Percentiles rank a stretch among this genome's conserved stretches.
phyloP scores from a whole-genome alignment of 2,329 filamentous ascomycete genomes.

The Madurella mycetomatis region DNA sequence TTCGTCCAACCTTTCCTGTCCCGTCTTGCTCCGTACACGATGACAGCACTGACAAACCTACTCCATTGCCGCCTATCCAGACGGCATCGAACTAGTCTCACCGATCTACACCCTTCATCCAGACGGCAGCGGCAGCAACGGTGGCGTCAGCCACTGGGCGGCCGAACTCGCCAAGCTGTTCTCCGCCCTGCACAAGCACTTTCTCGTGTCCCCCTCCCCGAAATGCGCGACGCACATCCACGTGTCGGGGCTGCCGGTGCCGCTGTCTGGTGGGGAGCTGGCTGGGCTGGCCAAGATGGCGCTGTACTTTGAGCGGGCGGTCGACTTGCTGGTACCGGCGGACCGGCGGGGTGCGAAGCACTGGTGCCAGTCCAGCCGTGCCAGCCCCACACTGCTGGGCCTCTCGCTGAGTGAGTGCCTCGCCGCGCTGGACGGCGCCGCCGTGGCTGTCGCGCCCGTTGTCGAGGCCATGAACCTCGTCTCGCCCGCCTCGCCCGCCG shows the following conservation, averaged over 20 bases:
- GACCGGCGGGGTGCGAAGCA: slow-evolving; percentile 25
- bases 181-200: slow-evolving; percentile 25
- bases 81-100: slow-evolving; percentile 35
- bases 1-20: slow-evolving; percentile 13
- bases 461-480: slow-evolving; percentile 33
- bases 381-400: slow-evolving; percentile 24
- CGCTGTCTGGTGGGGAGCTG: slow-evolving; percentile 26
- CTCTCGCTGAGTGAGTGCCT: slow-evolving; percentile 26
- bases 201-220: slow-evolving; percentile 24
- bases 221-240: slow-evolving; percentile 38
- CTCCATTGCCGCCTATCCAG: slow-evolving; percentile 12
- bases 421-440: slow-evolving; percentile 23
- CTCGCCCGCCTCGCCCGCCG: slow-evolving; percentile 30
- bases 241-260: slow-evolving; percentile 26
- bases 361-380: slow-evolving; percentile 36
- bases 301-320: slow-evolving; percentile 33
- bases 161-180: slow-evolving; percentile 32
- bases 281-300: slow-evolving; percentile 31
- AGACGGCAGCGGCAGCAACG: neutral
- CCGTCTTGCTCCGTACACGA: neutral
- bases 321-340: slow-evolving; percentile 32
- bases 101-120: slow-evolving; percentile 30
- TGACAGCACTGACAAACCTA: neutral
- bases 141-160: slow-evolving; percentile 22
- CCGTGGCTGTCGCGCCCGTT: slow-evolving; percentile 10